phyloP scores from a whole-genome alignment of 164 flowering plant genomes.

The Annona squamosa region DNA sequence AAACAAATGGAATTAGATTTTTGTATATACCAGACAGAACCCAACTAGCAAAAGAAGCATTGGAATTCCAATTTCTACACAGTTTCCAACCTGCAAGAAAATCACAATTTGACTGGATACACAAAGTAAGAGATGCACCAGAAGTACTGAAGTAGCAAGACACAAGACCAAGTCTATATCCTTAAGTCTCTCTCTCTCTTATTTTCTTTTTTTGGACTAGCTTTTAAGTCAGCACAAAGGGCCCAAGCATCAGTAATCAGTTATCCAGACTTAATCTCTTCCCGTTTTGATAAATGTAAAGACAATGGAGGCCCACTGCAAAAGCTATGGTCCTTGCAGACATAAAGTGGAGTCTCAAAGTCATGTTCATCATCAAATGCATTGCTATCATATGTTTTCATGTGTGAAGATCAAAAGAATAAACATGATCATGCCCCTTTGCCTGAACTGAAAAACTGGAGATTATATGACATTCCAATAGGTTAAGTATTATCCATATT shows the following conservation, averaged over 20 bases:
- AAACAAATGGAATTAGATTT: background rate
- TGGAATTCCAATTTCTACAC: slow-evolving; percentile 16
- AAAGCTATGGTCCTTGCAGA: too few species aligned
- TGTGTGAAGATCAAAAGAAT: background rate
- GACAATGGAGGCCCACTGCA: background rate
- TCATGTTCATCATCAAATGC: too few species aligned
- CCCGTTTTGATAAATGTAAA: background rate
- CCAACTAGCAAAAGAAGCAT: slow-evolving; percentile 10
- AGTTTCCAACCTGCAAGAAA: slow-evolving; percentile 10
- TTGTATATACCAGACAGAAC: slow-evolving; percentile 11
- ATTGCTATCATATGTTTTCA: too few species aligned
- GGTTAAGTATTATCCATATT: too few species aligned
- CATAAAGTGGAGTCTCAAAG: too few species aligned
- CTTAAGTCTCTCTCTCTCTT: too few species aligned
- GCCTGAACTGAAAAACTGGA: background rate
- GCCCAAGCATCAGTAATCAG: background rate
- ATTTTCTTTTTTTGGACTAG: too few species aligned
- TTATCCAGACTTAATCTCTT: background rate
- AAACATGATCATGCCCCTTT: background rate
- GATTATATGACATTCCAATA: background rate
- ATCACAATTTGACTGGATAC: background rate
- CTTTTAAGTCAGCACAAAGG: background rate
- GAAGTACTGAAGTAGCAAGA: background rate
- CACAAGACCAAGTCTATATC: too few species aligned
- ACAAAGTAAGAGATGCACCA: background rate